These are phyloP conservation scores for Wickerhamomyces sp. DNA, from an alignment of 1,139 yeast species.

Conservation along the genomic window DNA sequence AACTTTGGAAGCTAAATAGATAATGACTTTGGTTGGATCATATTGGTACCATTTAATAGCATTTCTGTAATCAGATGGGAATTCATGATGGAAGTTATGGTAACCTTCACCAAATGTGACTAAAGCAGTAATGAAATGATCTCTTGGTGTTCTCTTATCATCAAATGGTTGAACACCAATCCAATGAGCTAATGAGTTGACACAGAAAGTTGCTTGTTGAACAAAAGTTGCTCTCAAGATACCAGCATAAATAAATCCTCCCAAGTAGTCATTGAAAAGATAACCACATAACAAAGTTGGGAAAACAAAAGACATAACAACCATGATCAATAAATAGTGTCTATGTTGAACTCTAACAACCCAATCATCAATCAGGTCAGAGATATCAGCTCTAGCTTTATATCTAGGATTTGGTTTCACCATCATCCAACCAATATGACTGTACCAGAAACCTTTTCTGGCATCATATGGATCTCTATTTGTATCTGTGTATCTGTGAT, in stretches of 20 bases:
- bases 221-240: slow-evolving; percentile 75
- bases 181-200: slow-evolving; percentile 97
- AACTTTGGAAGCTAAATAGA: slow-evolving; percentile 64
- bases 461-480: slow-evolving; percentile 97
- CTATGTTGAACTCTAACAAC: slow-evolving; percentile 90
- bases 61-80: slow-evolving; percentile 97
- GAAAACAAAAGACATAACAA: slow-evolving; percentile 60
- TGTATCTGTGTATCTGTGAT: slow-evolving; percentile 97
- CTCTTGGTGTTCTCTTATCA: slow-evolving; percentile 96
- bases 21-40: slow-evolving; percentile 89
- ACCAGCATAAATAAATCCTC: slow-evolving; percentile 92
- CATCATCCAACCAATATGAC: slow-evolving; percentile 98
- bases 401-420: slow-evolving; percentile 88
- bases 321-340: slow-evolving; percentile 72
- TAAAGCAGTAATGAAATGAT: slow-evolving; percentile 88
- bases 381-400: slow-evolving; percentile 94
- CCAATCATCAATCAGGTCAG: slow-evolving; percentile 88
- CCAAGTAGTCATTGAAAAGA: slow-evolving; percentile 85
- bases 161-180: slow-evolving; percentile 97
- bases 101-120: slow-evolving; percentile 98
- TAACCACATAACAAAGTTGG: slow-evolving; percentile 78
- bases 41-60: slow-evolving; percentile 98
- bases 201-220: slow-evolving; percentile 98
- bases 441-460: slow-evolving; percentile 89
- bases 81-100: slow-evolving; percentile 99